Conservation (phyloP, 192 early-diverging fungal species). For the Pilobolus umbonatus region DNA sequence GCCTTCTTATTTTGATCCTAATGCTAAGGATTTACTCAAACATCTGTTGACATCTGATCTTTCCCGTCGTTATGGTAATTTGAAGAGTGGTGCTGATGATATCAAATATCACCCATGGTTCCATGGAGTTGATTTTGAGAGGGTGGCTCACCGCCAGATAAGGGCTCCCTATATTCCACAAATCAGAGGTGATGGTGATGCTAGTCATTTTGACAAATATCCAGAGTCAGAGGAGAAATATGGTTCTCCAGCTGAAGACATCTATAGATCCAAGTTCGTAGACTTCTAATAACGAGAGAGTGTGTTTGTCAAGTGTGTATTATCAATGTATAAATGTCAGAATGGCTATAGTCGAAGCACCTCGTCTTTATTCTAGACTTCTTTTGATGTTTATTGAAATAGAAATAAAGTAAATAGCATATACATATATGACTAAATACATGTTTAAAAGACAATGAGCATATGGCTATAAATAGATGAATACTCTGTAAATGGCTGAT, state of each 20-base stretch:
- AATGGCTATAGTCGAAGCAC: neutral
- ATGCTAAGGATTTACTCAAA: constrained; percentile 82
- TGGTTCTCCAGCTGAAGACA: constrained; percentile 42
- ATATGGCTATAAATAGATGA: too few species aligned
- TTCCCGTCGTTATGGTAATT: constrained; percentile 82
- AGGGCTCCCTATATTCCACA: constrained; percentile 85
- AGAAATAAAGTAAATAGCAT: too few species aligned
- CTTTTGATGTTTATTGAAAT: too few species aligned
- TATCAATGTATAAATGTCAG: neutral
- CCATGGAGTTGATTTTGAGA: constrained; percentile 87
- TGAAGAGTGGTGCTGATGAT: constrained; percentile 78
- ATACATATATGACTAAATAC: too few species aligned
- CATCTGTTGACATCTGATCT: constrained; percentile 75
- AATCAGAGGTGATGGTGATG: constrained; percentile 78
- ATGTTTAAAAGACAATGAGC: too few species aligned
- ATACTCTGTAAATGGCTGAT: too few species aligned
- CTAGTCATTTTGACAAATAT: constrained; percentile 93
- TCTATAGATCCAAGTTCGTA: constrained; percentile 18
- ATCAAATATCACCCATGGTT: constrained; percentile 97
- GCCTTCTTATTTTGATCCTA: constrained; percentile 79
- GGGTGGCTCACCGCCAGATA: constrained; percentile 64
- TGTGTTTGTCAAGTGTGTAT: neutral
- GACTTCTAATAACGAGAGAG: constrained; percentile 21
- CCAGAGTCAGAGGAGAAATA: constrained; percentile 90
- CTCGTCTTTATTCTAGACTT: too few species aligned